These are phyloP conservation scores for Dactylellina sp. DNA, from an alignment of 2,329 filamentous ascomycete genomes.

Conservation along the genomic window DNA sequence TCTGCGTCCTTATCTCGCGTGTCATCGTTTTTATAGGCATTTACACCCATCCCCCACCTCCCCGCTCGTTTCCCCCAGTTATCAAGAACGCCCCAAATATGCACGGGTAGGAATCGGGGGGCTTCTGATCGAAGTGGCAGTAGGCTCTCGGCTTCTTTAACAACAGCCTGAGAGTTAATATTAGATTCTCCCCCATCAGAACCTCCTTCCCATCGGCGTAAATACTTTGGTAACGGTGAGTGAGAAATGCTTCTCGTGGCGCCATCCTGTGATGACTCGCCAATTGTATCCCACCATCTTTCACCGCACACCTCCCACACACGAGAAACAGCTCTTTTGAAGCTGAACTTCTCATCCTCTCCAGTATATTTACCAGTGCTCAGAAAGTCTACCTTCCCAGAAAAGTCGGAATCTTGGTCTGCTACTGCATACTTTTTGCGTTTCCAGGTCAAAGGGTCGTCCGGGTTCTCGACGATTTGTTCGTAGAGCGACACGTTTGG, in stretches of 20 bases:
- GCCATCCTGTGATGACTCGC: neutral
- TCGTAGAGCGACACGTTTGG: slow-evolving; percentile 78
- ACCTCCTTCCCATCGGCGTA: slow-evolving; percentile 45
- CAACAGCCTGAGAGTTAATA: neutral
- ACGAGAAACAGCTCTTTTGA: slow-evolving; percentile 79
- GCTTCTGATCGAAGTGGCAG: slow-evolving; percentile 36
- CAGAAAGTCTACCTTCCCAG: slow-evolving; percentile 71
- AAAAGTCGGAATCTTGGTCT: slow-evolving; percentile 49
- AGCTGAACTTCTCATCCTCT: slow-evolving; percentile 84
- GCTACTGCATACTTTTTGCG: slow-evolving; percentile 35
- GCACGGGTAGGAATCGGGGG: slow-evolving; percentile 36
- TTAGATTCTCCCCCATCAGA: neutral
- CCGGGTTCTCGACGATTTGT: slow-evolving; percentile 50
- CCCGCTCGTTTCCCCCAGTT: slow-evolving; percentile 52
- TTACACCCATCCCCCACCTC: slow-evolving; percentile 54
- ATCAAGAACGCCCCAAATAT: slow-evolving; percentile 51
- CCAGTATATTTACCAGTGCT: slow-evolving; percentile 78
- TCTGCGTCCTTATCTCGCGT: slow-evolving; percentile 53
- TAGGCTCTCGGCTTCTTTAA: neutral
- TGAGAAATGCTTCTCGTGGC: slow-evolving; percentile 24
- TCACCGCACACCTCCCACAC: slow-evolving; percentile 84
- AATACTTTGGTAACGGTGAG: slow-evolving; percentile 33
- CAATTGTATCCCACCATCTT: slow-evolving; percentile 70
- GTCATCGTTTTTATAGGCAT: slow-evolving; percentile 53
- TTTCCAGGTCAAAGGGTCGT: slow-evolving; percentile 45